Evolutionary conservation across 2,329 filamentous ascomycete species (phyloP).

Genomic region (Corinectria fuckeliana): DNA sequence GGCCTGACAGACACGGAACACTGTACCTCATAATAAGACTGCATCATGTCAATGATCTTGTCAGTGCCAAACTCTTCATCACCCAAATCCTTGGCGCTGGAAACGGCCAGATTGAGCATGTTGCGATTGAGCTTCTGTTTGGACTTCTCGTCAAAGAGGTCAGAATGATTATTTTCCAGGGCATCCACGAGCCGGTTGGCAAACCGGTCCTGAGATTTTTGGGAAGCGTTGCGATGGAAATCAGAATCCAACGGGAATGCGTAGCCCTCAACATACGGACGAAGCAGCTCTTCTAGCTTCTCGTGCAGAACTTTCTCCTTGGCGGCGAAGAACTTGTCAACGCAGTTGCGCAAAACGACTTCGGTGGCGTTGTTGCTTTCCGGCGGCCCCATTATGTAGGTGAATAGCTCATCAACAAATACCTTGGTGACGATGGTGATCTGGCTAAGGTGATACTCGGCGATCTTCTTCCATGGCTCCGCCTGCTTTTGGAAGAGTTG

Average conservation of each 20-base stretch:
- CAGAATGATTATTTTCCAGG: constrained; percentile 22
- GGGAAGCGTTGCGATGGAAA: constrained; percentile 33
- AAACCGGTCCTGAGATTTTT: constrained; percentile 7
- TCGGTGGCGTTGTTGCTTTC: constrained; percentile 26
- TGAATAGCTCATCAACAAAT: constrained; percentile 48
- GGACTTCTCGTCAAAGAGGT: constrained; percentile 24
- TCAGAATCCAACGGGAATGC: constrained; percentile 38
- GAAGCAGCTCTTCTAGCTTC: constrained; percentile 50
- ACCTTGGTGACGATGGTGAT: constrained; percentile 39
- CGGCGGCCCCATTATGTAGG: constrained; percentile 38
- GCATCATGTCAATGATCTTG: constrained; percentile 52
- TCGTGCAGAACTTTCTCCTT: constrained; percentile 36
- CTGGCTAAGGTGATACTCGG: constrained; percentile 44
- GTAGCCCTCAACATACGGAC: constrained; percentile 44
- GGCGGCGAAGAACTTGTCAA: constrained; percentile 44
- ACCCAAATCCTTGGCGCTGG: constrained; percentile 14
- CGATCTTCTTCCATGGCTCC: constrained; percentile 46
- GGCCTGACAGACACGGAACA: not conserved
- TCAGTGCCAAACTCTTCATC: constrained; percentile 44
- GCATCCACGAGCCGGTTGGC: constrained; percentile 21
- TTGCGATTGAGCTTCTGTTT: not conserved
- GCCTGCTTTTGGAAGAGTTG: constrained; percentile 47
- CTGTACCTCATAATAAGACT: constrained; percentile 51
- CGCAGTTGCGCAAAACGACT: constrained; percentile 33
- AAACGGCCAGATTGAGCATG: constrained; percentile 17